phyloP scores from a whole-genome alignment of 345 rosid species.

The Salix viminalis region DNA sequence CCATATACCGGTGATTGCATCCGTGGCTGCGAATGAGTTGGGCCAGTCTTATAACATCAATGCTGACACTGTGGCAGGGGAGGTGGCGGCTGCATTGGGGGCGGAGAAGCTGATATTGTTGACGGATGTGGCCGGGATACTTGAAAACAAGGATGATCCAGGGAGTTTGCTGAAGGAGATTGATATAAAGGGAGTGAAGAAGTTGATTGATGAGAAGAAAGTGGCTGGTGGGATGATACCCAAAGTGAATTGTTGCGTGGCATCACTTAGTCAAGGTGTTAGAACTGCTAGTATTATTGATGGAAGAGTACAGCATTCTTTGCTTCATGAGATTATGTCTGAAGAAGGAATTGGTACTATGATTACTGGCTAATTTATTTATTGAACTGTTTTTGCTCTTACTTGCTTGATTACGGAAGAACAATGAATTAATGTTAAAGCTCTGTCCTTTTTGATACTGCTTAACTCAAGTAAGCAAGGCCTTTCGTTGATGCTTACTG shows the following conservation, averaged over 20 bases:
- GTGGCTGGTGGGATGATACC: constrained; percentile 96
- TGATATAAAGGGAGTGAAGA: constrained; percentile 78
- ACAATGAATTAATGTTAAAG: not conserved
- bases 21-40: constrained; percentile 70
- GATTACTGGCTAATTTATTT: constrained; percentile 55
- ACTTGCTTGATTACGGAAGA: not conserved
- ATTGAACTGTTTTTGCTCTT: not conserved
- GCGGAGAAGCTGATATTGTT: constrained; percentile 85
- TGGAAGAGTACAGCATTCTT: constrained; percentile 74
- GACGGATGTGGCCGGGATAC: constrained; percentile 86
- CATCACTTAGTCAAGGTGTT: constrained; percentile 84
- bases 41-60: constrained; percentile 88
- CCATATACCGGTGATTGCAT: constrained; percentile 81
- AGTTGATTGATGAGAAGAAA: constrained; percentile 65
- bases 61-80: constrained; percentile 94
- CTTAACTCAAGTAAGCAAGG: not conserved
- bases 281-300: constrained; percentile 88
- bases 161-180: constrained; percentile 76
- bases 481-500: not conserved
- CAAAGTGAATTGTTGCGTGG: constrained; percentile 77
- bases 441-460: not conserved
- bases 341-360: constrained; percentile 94
- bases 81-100: constrained; percentile 83
- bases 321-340: constrained; percentile 85
- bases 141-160: constrained; percentile 55